Conservation (phyloP, 805 yeast genomes). For the Wickerhamiella azymoides region DNA sequence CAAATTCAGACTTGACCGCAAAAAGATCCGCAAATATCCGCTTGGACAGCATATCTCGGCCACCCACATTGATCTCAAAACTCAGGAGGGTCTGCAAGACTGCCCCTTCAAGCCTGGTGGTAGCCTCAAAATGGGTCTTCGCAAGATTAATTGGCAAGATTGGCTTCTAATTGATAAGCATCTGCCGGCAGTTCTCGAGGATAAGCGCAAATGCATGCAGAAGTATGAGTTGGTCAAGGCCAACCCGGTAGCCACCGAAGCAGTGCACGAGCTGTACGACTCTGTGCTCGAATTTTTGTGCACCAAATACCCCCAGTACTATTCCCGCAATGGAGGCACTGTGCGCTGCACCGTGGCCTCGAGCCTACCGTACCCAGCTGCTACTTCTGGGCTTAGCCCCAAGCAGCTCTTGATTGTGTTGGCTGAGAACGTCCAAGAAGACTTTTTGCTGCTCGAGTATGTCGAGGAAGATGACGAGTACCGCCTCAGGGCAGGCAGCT, state of each 20-base stretch:
- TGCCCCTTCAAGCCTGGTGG: background rate
- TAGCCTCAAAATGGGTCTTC: conserved; percentile 1
- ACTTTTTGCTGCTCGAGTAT: conserved; percentile 33
- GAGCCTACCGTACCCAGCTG: conserved; percentile 5
- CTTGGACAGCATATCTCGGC: background rate
- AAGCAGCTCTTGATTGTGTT: conserved; percentile 12
- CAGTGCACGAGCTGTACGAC: conserved; percentile 36
- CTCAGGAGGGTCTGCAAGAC: background rate
- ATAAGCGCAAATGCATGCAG: background rate
- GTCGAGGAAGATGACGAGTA: conserved; percentile 25
- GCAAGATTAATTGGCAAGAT: background rate
- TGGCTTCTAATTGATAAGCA: conserved; percentile 4
- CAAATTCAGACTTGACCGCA: background rate
- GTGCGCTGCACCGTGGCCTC: background rate
- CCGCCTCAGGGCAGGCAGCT: conserved; percentile 39
- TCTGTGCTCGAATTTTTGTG: conserved; percentile 29
- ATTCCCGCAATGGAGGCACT: conserved; percentile 18
- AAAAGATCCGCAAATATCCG: background rate
- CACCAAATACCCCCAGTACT: conserved; percentile 39
- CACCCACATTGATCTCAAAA: background rate
- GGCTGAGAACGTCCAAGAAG: conserved; percentile 42
- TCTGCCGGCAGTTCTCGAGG: background rate
- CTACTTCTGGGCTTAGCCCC: background rate
- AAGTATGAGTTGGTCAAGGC: conserved; percentile 22
- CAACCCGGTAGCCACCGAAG: background rate